Evolutionary conservation across 2,329 filamentous ascomycete species (phyloP).

Genomic region (Coniella lustricola): DNA sequence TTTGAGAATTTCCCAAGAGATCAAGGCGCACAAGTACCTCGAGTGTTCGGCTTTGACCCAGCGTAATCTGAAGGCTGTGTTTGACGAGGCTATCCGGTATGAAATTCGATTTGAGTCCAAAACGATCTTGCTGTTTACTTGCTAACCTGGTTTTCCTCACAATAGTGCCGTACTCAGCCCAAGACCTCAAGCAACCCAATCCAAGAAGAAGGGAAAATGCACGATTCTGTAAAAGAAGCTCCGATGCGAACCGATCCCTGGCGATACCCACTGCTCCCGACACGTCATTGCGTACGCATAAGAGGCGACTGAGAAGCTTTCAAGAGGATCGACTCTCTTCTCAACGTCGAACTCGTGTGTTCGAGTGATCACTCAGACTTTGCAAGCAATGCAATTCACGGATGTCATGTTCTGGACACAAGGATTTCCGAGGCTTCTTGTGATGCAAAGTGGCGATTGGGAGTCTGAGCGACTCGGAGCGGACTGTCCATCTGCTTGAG

Average conservation of each 20-base stretch:
- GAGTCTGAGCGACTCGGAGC: background rate
- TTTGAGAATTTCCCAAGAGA: slow-evolving; percentile 82
- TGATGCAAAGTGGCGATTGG: background rate
- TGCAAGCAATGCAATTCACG: too few species aligned
- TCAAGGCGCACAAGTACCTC: slow-evolving; percentile 92
- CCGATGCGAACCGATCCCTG: slow-evolving; percentile 3
- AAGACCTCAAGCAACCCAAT: slow-evolving; percentile 48
- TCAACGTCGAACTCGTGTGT: background rate
- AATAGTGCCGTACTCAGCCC: slow-evolving; percentile 65
- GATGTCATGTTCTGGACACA: background rate
- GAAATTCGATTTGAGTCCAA: slow-evolving; percentile 28
- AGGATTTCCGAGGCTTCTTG: background rate
- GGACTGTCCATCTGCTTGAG: background rate
- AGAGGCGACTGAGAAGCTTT: slow-evolving; percentile 4
- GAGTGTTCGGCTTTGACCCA: slow-evolving; percentile 97
- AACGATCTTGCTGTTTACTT: slow-evolving; percentile 5
- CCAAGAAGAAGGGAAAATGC: slow-evolving; percentile 62
- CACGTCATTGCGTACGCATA: slow-evolving; percentile 5
- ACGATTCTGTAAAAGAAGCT: slow-evolving; percentile 51
- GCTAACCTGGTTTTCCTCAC: slow-evolving; percentile 15
- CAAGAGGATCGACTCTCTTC: slow-evolving; percentile 4
- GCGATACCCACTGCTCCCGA: slow-evolving; percentile 5
- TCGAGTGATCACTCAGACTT: background rate
- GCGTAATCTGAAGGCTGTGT: slow-evolving; percentile 95
- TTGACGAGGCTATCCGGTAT: slow-evolving; percentile 96